Evolutionary conservation across 2,329 filamentous ascomycete genomes (phyloP), one percentile per base, ranked within the genome.

Genomic region (Grosmannia penicillata): DNA sequence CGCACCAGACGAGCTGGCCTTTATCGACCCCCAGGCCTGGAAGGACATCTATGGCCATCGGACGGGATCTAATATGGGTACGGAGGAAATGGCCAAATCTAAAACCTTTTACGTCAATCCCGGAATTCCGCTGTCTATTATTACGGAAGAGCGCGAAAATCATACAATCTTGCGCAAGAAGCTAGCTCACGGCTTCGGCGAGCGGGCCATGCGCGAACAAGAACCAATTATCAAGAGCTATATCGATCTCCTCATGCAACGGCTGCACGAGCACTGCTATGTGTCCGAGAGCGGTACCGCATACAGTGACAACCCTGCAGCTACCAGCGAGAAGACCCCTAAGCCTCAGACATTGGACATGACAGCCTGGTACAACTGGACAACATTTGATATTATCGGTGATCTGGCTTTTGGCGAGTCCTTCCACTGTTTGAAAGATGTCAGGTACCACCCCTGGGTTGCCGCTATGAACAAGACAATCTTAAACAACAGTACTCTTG

Each of bases 331-430:
- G 15, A 35, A 22, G 26, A 30, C 18, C 23, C 8, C 13, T 3
- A 39, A 31, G 32, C 26, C 17, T 15, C 14, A 39, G 19, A 19
- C 21, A 6, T 11, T 35, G 10, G 39, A 41, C 25, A 37, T 41
- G 39, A 17, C 5, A 6, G 18, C 33, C 3, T 38, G 36, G 36
- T 38, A 47, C 46, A 56, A 55, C 37, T 58, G 48, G 44, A 43
- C 53, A 2, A 53, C 57, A 0, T 60, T 61, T 41, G 59, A 60
- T 45, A 49, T 61, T 22, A 53, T 60, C 32, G 60, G 60, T 18
- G 61, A 65, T 42, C 51, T 66, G 34, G 55, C 61, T 0, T 65
- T 65, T 43, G 62, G 60, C 2, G 57, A 63, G 39, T 53, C 58
- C 1, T 62, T 61, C 41, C 50, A 50, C 9, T 52, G 51, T 39